phyloP scores from a whole-genome alignment of 1,139 yeast species.

The Yamadazyma blattariae region DNA sequence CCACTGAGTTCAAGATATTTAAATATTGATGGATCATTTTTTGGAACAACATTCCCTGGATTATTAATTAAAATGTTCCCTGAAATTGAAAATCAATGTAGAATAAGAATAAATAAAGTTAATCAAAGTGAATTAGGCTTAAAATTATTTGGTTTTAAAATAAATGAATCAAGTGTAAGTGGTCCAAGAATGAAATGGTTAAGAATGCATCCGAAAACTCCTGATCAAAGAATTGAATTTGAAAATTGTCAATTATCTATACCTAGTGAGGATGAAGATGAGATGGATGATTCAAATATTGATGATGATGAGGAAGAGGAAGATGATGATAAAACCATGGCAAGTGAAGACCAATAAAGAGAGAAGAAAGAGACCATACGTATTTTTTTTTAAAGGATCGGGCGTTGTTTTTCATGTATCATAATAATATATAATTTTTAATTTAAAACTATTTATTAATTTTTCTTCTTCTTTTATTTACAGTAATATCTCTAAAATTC shows the following conservation, averaged over 20 bases:
- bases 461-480: background rate
- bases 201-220: slow-evolving; percentile 66
- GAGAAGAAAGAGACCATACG: background rate
- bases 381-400: background rate
- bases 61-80: slow-evolving; percentile 86
- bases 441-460: background rate
- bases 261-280: slow-evolving; percentile 39
- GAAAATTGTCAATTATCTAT: slow-evolving; percentile 60
- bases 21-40: slow-evolving; percentile 92
- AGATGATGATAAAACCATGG: slow-evolving; percentile 43
- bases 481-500: background rate
- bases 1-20: slow-evolving; percentile 84
- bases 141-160: slow-evolving; percentile 83
- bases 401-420: slow-evolving; percentile 5
- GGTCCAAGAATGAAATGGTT: slow-evolving; percentile 98
- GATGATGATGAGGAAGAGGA: slow-evolving; percentile 25
- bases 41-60: slow-evolving; percentile 95
- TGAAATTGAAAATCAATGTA: slow-evolving; percentile 59
- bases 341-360: slow-evolving; percentile 28
- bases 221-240: slow-evolving; percentile 57
- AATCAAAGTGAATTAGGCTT: slow-evolving; percentile 59
- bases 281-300: slow-evolving; percentile 22
- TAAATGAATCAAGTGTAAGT: slow-evolving; percentile 68
- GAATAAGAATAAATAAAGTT: slow-evolving; percentile 50
- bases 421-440: slow-evolving; percentile 1